A percentile compares a stretch with the other conserved stretches of the same genome.
Conservation (phyloP, 1,284 basidiomycete species). For the Puccinia hordei region DNA sequence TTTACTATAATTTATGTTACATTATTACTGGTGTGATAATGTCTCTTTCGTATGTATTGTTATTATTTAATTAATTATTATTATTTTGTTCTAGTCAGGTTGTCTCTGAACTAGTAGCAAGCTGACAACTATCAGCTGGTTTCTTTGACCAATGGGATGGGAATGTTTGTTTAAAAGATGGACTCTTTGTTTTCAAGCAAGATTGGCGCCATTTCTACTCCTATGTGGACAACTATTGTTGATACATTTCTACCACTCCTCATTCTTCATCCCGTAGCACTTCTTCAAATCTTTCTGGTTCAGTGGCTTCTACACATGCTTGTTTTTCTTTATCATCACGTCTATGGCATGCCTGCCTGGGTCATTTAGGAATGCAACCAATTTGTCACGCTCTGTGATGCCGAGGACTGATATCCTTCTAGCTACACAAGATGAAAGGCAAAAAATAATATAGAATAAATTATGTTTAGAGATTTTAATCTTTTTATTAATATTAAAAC, state of each 20-base stretch:
- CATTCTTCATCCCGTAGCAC: not conserved
- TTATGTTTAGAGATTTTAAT: too few species aligned
- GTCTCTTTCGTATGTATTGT: not conserved
- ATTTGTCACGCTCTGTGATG: too few species aligned
- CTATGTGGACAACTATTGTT: not conserved
- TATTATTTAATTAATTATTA: not conserved
- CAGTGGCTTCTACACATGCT: not conserved
- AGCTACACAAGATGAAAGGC: too few species aligned
- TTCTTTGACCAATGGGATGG: not conserved
- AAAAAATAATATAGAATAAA: too few species aligned
- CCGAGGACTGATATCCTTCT: too few species aligned
- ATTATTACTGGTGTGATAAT: too few species aligned
- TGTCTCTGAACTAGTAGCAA: too few species aligned
- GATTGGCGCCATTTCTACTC: not conserved
- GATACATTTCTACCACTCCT: not conserved
- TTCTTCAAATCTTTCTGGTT: not conserved
- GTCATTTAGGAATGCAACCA: slow-evolving; percentile 10
- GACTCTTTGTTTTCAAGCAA: not conserved
- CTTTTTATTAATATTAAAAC: too few species aligned
- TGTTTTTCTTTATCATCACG: too few species aligned
- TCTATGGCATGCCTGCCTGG: slow-evolving; percentile 10
- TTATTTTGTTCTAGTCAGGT: not conserved
- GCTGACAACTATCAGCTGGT: too few species aligned
- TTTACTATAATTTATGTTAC: too few species aligned
- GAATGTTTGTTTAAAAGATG: not conserved